Evolutionary conservation across 805 yeast genomes (phyloP), one percentile per base, ranked within the genome.

Genomic region (Wickerhamiella galacta): DNA sequence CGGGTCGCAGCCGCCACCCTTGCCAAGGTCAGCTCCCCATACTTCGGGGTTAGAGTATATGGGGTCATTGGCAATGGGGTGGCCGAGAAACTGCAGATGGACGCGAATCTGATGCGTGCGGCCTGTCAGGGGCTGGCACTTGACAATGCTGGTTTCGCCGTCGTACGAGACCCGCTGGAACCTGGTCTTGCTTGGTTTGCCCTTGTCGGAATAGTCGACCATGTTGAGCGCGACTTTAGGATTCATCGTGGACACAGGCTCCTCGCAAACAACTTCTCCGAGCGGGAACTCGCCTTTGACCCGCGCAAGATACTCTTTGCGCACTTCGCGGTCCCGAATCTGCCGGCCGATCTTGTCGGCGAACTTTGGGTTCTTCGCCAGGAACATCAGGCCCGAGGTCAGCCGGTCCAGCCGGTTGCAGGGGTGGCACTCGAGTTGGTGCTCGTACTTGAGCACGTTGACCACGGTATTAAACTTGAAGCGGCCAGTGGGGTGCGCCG

Each of bases 51-150:
- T 80, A 2, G 94, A 76, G 47, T 83, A 87, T 1, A 85, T 63
- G 0, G 95, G 95, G 52, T 87, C 98, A 50, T 87, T 85, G 3
- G 79, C 82, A 29, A 87, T 87, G 0, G 96, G 95, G 48, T 61
- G 67, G 0, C 95, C 95, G n/a, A 90, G 45, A 42, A 64, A 76
- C 54, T 85, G 95, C 36, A 90, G 56, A 57, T 90, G 98, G 1
- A 90, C 93, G 39, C 98, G 61, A 32, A 90, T 83, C 51, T 87
- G 98, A 53, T 87, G 98, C 0, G 95, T 82, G 48, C 98, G 64
- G 0, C 98, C 98, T 0, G 98, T 87, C 12, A 67, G 57, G 1
- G 98, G 98, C 42, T 61, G 66, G 54, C 96, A 87, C 39, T 71
- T 63, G 3, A 90, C 94, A 18, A 90, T 63, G 34, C 81, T 70